Conservation (phyloP, 139 green algal genomes). For the Closterium sp. region DNA sequence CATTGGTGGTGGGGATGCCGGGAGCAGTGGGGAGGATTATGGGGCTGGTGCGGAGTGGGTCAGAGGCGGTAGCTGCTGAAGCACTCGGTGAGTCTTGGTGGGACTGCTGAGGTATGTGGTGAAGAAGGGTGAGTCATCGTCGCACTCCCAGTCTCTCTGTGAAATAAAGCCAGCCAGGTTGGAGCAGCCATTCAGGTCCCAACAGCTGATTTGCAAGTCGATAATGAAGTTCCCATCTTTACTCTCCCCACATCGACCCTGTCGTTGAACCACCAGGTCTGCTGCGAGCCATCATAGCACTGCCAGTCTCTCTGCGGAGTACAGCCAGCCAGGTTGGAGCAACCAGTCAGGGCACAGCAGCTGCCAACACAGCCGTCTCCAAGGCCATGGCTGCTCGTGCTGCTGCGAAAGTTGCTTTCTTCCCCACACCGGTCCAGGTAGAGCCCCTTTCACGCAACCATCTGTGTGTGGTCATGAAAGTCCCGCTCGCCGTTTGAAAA, state of each 20-base stretch:
- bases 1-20: conserved; percentile 31
- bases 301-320: background rate
- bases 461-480: too few relatives aligned
- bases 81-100: background rate
- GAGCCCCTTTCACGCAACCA: too few relatives aligned
- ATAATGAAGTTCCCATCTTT: too few relatives aligned
- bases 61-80: conserved; percentile 39
- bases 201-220: too few relatives aligned
- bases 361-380: background rate
- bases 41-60: conserved; percentile 15
- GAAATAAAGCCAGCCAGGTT: too few relatives aligned
- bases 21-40: conserved; percentile 33
- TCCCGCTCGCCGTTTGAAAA: too few relatives aligned
- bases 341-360: background rate
- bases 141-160: too few relatives aligned
- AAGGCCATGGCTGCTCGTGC: background rate
- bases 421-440: background rate
- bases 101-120: background rate
- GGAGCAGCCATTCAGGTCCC: too few relatives aligned
- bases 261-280: background rate
- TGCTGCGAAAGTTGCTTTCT: background rate
- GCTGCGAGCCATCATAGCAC: background rate
- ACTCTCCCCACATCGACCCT: background rate
- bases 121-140: background rate
- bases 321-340: background rate